Evolutionary conservation across 140 eudicot species (phyloP).

Genomic region (Flaveria floridana): DNA sequence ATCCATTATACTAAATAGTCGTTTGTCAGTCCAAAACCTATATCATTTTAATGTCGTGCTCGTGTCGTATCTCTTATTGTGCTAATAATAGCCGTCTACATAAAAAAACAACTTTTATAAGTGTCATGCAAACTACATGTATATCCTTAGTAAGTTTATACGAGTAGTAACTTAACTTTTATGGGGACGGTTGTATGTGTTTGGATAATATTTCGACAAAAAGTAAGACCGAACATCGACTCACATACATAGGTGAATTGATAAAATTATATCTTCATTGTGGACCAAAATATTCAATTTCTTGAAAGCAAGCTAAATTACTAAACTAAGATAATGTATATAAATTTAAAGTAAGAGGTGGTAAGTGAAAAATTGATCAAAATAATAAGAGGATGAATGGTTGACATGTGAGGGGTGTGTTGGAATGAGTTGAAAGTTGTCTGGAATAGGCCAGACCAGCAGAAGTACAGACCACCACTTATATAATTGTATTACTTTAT

Average conservation of each 20-base stretch:
- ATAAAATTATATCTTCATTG: too few relatives aligned
- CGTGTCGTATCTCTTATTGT: too few relatives aligned
- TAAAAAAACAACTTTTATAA: too few relatives aligned
- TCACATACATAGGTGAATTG: too few relatives aligned
- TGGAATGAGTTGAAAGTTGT: conserved; percentile 37
- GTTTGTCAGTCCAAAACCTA: too few relatives aligned
- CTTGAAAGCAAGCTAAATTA: not conserved
- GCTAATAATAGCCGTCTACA: too few relatives aligned
- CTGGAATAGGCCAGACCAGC: conserved; percentile 30
- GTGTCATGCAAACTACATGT: too few relatives aligned
- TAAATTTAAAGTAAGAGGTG: not conserved
- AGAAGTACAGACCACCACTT: conserved; percentile 16
- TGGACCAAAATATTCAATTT: not conserved
- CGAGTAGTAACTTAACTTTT: not conserved
- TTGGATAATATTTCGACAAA: not conserved
- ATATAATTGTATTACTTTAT: too few relatives aligned
- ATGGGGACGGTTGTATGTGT: not conserved
- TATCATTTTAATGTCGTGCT: too few relatives aligned
- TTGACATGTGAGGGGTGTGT: conserved; percentile 37
- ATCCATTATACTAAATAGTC: too few relatives aligned
- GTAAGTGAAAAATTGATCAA: conserved; percentile 9
- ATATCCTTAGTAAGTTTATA: not conserved
- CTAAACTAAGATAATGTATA: not conserved
- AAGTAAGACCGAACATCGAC: not conserved
- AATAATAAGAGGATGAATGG: conserved; percentile 10